phyloP scores from a whole-genome alignment of 2,329 filamentous ascomycete genomes.

The Gremmenia infestans region DNA sequence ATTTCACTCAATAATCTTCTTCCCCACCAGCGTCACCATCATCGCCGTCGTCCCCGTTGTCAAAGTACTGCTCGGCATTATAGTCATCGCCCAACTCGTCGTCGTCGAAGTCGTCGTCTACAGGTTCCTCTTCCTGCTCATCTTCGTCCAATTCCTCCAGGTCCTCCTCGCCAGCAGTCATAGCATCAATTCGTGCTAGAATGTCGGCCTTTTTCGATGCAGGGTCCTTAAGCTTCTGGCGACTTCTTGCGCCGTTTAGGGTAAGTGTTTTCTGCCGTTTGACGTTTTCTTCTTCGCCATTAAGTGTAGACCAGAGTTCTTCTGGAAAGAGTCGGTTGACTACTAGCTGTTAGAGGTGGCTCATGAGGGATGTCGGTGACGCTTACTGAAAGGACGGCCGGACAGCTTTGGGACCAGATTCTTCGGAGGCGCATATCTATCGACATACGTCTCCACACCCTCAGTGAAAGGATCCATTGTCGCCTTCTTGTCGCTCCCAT shows the following conservation, averaged over 20 bases:
- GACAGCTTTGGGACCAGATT: slow-evolving; percentile 49
- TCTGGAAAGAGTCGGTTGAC: slow-evolving; percentile 54
- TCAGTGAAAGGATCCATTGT: slow-evolving; percentile 54
- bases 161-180: slow-evolving; percentile 26
- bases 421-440: slow-evolving; percentile 52
- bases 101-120: slow-evolving; percentile 55
- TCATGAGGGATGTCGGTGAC: not conserved
- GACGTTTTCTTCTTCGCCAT: slow-evolving; percentile 30
- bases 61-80: slow-evolving; percentile 60
- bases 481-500: slow-evolving; percentile 29
- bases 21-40: slow-evolving; percentile 48
- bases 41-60: slow-evolving; percentile 50
- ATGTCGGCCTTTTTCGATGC: slow-evolving; percentile 30
- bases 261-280: slow-evolving; percentile 13
- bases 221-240: slow-evolving; percentile 10
- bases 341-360: slow-evolving; percentile 24
- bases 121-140: slow-evolving; percentile 34
- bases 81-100: slow-evolving; percentile 58
- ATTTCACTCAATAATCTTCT: slow-evolving; percentile 22
- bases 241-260: not conserved
- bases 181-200: slow-evolving; percentile 22
- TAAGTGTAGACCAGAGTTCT: slow-evolving; percentile 51
- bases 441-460: slow-evolving; percentile 55
- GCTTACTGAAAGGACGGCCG: slow-evolving; percentile 49
- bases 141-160: slow-evolving; percentile 34